Base-by-base conservation (phyloP, 2,329 filamentous ascomycete species). In the Fusarium temperatum region DNA sequence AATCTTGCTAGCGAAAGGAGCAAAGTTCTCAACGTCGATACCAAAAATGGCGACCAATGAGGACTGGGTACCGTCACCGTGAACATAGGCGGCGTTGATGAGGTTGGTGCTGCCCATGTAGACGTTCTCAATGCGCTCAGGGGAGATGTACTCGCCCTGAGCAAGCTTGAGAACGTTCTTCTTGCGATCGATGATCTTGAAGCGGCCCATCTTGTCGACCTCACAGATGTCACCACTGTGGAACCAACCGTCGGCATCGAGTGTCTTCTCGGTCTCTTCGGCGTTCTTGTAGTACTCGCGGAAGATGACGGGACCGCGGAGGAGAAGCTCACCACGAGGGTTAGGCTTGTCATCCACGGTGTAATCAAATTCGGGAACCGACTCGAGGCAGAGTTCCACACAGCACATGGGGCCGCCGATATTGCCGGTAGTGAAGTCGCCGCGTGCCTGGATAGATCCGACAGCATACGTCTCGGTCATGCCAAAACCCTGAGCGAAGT, bases 161-260 rank as follows among this genome's bases (percentile, higher is more conserved):
- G 96, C 92, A 63, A 99, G 90, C 89, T 99, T 99, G 81, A 99
- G 90, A n/a, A 99, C 94, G 84, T 98, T 98, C 92, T 99, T 99
- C 85, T 95, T 92, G 78, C 96, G 95, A 83, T 99, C 96, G 78
- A 99, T 92, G 83, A 99, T 97, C 83, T 90, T 91, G 87, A 98
- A 92, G 69, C 95, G 94, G 71, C 96, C 96, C 80, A 93, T 83
- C 75, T 91, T 91, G 83, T 99, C 96, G 30, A 99, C 87, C 73
- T 91, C 89, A 79, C 91, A 94, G 75, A 99, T 96, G 79, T 99
- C 96, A 63, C 96, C 96, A 1, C 95, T 98, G 81, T 93, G 93
- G 89, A 99, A 98, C 96, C 96, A 99, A 70, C 96, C 96, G 74
- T 98, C 95, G 38, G 92, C 86, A 14, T 96, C 94, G 51, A 98